A percentile compares a stretch with the other conserved stretches of the same genome.
These are phyloP conservation scores for Vairimorpha ceranae DNA, from an alignment of 371 early-diverging fungal genomes.

Conservation along the genomic window DNA sequence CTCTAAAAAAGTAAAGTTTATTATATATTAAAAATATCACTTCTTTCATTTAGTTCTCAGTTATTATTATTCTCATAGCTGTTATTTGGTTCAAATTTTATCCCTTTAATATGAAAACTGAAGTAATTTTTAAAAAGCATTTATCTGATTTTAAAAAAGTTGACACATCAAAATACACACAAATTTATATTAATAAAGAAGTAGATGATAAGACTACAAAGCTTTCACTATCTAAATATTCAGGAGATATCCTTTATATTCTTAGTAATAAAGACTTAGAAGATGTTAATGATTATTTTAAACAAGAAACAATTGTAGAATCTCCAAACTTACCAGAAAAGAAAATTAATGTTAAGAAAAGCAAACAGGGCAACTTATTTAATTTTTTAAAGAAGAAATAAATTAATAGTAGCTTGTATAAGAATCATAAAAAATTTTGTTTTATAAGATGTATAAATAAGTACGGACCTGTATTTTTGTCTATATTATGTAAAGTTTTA, in stretches of 20 bases:
- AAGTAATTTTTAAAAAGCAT: background rate
- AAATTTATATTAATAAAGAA: slow-evolving; percentile 6
- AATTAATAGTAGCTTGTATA: background rate
- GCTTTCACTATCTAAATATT: slow-evolving; percentile 7
- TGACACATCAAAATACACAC: slow-evolving; percentile 3
- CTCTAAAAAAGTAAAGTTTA: too few species aligned
- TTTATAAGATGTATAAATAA: too few species aligned
- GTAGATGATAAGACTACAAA: slow-evolving; percentile 2
- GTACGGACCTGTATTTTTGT: too few species aligned
- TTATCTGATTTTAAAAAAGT: background rate
- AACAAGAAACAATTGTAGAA: background rate
- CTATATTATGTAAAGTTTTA: too few species aligned
- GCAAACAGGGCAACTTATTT: slow-evolving; percentile 8
- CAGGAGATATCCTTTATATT: slow-evolving; percentile 20
- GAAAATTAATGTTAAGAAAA: background rate
- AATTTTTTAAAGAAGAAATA: slow-evolving; percentile 8
- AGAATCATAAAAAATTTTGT: background rate
- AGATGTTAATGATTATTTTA: slow-evolving; percentile 15
- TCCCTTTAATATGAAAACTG: background rate
- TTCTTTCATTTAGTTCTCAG: too few species aligned
- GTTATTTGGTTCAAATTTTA: too few species aligned
- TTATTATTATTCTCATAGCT: too few species aligned
- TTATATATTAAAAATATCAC: too few species aligned
- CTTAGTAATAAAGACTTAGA: slow-evolving; percentile 5
- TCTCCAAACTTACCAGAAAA: background rate